phyloP scores from a whole-genome alignment of 192 early-diverging fungal species.

The Rhizophagus prolifer region DNA sequence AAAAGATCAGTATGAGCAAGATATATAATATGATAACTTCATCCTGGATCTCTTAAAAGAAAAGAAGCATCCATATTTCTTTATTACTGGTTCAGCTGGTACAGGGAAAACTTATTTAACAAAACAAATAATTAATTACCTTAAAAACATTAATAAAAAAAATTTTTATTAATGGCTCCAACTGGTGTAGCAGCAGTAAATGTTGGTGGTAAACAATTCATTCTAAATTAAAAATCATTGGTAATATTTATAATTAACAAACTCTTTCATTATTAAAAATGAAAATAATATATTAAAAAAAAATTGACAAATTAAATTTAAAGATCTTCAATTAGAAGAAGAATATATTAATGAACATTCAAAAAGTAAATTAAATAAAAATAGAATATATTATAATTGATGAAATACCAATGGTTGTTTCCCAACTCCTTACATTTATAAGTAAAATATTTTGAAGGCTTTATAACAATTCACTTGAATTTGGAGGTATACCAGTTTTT shows the following conservation, averaged over 20 bases:
- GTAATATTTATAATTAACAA: neutral
- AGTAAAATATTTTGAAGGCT: neutral
- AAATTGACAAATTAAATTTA: too few relatives aligned
- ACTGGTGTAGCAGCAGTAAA: conserved; percentile 7
- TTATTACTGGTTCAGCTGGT: neutral
- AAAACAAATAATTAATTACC: neutral
- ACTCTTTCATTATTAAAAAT: neutral
- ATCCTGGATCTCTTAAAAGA: neutral
- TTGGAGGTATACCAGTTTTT: conserved; percentile 3
- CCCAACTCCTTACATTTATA: neutral
- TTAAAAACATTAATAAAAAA: neutral
- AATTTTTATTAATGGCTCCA: conserved; percentile 5
- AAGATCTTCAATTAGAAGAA: too few relatives aligned
- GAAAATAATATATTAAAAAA: too few relatives aligned
- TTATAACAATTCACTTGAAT: neutral
- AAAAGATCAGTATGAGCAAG: neutral
- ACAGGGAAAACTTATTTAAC: neutral
- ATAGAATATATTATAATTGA: conserved; percentile 9
- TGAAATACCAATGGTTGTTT: conserved; percentile 3
- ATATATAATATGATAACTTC: neutral
- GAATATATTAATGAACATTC: neutral
- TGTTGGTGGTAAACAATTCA: conserved; percentile 4
- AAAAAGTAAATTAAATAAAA: neutral
- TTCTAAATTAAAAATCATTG: neutral
- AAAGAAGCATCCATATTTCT: neutral